These are phyloP conservation scores for Pogostemon cablin DNA, from an alignment of 257 asterid species.

Conservation along the genomic window DNA sequence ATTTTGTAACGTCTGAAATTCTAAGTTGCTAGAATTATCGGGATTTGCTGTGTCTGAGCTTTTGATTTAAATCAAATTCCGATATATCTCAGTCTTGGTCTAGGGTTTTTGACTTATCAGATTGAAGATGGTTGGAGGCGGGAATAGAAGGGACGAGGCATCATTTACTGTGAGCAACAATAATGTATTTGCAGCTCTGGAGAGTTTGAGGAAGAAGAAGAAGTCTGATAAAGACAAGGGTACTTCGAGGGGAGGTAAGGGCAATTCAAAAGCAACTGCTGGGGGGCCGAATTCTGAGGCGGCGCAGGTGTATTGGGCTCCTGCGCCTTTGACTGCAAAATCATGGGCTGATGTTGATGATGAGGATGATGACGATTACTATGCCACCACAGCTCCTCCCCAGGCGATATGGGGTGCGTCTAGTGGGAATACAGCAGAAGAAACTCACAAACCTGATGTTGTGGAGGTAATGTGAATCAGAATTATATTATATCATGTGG, in stretches of 20 bases:
- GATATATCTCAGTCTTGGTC: constrained; percentile 1
- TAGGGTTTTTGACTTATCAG: constrained; percentile 30
- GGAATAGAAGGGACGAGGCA: constrained; percentile 75
- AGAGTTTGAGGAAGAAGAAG: constrained; percentile 86
- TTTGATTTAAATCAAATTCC: constrained; percentile 25
- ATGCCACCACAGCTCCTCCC: constrained; percentile 91
- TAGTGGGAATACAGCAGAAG: constrained; percentile 35
- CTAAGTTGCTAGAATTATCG: constrained; percentile 16
- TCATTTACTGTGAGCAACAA: constrained; percentile 67
- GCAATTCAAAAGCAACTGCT: constrained; percentile 37
- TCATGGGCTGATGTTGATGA: constrained; percentile 99
- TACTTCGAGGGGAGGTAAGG: constrained; percentile 49
- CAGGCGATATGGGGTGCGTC: constrained; percentile 65
- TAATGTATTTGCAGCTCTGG: constrained; percentile 93
- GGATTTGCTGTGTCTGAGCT: constrained; percentile 25
- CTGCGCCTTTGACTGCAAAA: constrained; percentile 79
- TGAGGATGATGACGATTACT: constrained; percentile 94
- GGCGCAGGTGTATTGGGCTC: constrained; percentile 85
- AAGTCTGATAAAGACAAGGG: constrained; percentile 72
- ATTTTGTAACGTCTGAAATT: constrained; percentile 28
- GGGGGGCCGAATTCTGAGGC: constrained; percentile 39
- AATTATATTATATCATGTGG: constrained; percentile 6
- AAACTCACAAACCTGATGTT: constrained; percentile 41
- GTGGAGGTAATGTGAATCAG: constrained; percentile 56
- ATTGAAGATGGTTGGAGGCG: constrained; percentile 81